Base-by-base conservation (phyloP, 192 early-diverging fungal genomes). In the Spinellus fusiger region DNA sequence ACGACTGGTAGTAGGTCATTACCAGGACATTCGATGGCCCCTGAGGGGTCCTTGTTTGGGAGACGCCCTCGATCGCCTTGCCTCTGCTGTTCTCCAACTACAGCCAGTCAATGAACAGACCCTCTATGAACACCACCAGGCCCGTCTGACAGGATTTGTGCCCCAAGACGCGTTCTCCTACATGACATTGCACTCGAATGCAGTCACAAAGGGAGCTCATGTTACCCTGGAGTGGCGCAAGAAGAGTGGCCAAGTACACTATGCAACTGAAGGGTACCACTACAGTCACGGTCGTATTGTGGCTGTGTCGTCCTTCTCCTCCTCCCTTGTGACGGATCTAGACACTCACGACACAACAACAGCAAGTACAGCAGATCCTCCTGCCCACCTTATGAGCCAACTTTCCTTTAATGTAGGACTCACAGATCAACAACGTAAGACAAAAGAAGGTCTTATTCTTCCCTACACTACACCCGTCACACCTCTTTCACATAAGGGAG, bases 401-500 rank as follows among this genome's bases (percentile, higher is more conserved):
- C 73, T 95, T 29, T 86, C 89, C 22, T 96, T 96, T 73, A 94
- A 92, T 54, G 65, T 96, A 47, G 73, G 67, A 0, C 76, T 94
- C 29, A 96, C 92, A 1, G 92, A 94, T 16, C 82, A 88, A 62
- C 93, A 96, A 62, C 76, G 87, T 22, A 73, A 75, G 47, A 84
- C 87, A 50, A 85, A 85, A 64, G 83, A 89, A 22, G 77, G 78
- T 37, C 74, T 92, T 9, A 90, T 89, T 27, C 68, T 96, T 37
- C 93, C 94, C 6, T 93, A 94, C 50, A 55, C 89, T 34, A 86
- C 89, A 20, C 84, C 77, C 22, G n/a, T n/a, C n/a, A n/a, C n/a
- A n/a, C n/a, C n/a, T n/a, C n/a, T n/a, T n/a, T n/a, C n/a, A n/a
- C n/a, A n/a, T n/a, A n/a, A n/a, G n/a, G 86, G 84, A 10, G 78